A percentile compares a stretch with the other conserved stretches of the same genome.
phyloP scores from a whole-genome alignment of 768 basidiomycete genomes.

The Suillus bovinus region DNA sequence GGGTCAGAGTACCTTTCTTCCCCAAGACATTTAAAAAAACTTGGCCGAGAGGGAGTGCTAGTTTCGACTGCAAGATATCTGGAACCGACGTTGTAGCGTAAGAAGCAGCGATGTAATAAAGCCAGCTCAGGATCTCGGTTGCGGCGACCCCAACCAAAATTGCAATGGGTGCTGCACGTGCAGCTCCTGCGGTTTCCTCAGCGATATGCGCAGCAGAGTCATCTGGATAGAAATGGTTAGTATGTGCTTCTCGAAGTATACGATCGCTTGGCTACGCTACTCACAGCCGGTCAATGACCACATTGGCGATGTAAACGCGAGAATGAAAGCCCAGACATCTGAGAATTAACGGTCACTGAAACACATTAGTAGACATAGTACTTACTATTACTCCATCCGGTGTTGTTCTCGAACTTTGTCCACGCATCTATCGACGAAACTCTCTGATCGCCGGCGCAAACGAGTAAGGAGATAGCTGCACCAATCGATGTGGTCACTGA shows the following conservation, averaged over 20 bases:
- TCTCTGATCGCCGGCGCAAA: slow-evolving; percentile 18
- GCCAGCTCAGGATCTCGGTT: slow-evolving; percentile 43
- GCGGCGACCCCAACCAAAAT: slow-evolving; percentile 43
- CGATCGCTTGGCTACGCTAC: not conserved
- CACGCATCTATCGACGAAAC: slow-evolving; percentile 21
- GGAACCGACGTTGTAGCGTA: slow-evolving; percentile 43
- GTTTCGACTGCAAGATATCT: slow-evolving; percentile 31
- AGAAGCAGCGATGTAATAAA: slow-evolving; percentile 43
- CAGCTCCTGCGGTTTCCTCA: slow-evolving; percentile 45
- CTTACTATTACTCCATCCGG: slow-evolving; percentile 23
- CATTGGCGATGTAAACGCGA: slow-evolving; percentile 29
- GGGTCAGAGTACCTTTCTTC: slow-evolving; percentile 41
- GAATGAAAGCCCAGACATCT: slow-evolving; percentile 28
- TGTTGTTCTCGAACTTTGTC: slow-evolving; percentile 28
- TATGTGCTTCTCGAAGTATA: not conserved
- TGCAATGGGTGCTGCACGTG: slow-evolving; percentile 44
- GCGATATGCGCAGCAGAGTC: slow-evolving; percentile 50
- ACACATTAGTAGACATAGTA: not conserved
- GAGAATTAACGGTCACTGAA: not conserved
- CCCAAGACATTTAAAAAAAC: slow-evolving; percentile 41
- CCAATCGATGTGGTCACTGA: slow-evolving; percentile 23
- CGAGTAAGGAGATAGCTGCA: slow-evolving; percentile 17
- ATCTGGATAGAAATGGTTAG: slow-evolving; percentile 27
- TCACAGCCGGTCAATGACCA: slow-evolving; percentile 26
- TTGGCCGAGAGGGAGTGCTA: slow-evolving; percentile 43